Evolutionary conservation across 177 flowering plant species (phyloP), one percentile per base, ranked within the genome.

Genomic region (Vitis hybrid): DNA sequence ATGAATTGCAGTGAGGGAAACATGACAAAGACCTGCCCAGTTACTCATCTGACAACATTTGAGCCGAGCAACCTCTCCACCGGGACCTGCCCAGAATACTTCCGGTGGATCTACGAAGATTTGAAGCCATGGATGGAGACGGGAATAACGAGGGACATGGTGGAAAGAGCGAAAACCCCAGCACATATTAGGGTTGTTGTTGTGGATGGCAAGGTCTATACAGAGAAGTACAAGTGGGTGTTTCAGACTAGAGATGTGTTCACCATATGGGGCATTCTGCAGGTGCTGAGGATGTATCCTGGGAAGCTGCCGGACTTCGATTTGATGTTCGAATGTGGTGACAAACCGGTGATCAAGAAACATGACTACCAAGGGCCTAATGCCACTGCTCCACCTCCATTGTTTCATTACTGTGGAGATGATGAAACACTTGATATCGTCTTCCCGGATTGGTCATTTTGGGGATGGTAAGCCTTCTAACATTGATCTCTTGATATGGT

Each of bases 231-330:
- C n/a, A 54, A 26, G 7, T 15, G 32, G 1, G 56, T 59, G 12
- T 15, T 30, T 17, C 78, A 75, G 55, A 70, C 78, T 0, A 62
- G 78, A 21, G 70, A 52, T n/a, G 65, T 67, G 17, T 70, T 75
- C 48, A 75, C 74, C 2, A 17, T 66, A 6, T 75, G 78, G 78
- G 78, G 78, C 4, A n/a, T 70, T 1, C 18, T 75, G 26, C 78
- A 75, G 59, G 62, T 39, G 45, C 45, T 39, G 45, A 39, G 45
- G 8, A 5, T 39, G 45, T 39, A 39, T 39, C 45, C 45, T 5
- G 45, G 45, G 45, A 39, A 39, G 45, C 45, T 39, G 45, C 45
- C 45, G 45, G 45, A 39, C 45, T 70, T 19, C 23, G 78, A 75
- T 14, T 17, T 75, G 6, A 67, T 75, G 78, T 75, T 75, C 14